phyloP scores from a whole-genome alignment of 306 rosid genomes.

The Oemleria cerasiformis region DNA sequence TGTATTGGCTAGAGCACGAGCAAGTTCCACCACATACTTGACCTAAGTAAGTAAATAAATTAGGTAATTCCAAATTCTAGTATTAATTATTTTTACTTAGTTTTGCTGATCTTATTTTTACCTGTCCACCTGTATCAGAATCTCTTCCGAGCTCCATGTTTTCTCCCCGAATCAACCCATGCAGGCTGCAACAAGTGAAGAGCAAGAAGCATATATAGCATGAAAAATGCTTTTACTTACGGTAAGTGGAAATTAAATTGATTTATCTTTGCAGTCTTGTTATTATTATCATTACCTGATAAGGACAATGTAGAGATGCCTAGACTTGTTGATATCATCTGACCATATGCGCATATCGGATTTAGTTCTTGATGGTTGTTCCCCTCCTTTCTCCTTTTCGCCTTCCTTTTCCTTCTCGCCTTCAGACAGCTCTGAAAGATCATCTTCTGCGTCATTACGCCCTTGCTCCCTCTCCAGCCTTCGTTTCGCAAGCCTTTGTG shows the following conservation, averaged over 20 bases:
- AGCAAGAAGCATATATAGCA: not conserved
- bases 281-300: constrained; percentile 38
- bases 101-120: not conserved
- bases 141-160: constrained; percentile 90
- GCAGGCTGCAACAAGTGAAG: constrained; percentile 41
- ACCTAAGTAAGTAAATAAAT: constrained; percentile 33
- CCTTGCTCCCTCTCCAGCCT: constrained; percentile 60
- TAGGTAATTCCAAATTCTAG: not conserved
- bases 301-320: constrained; percentile 63
- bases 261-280: no score
- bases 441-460: constrained; percentile 62
- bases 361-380: constrained; percentile 32
- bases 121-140: constrained; percentile 91
- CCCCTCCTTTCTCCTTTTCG: constrained; percentile 9
- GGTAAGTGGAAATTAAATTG: no score
- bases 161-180: constrained; percentile 81
- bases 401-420: constrained; percentile 76
- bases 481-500: constrained; percentile 48
- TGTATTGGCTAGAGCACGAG: constrained; percentile 72
- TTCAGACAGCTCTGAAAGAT: constrained; percentile 71
- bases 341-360: constrained; percentile 56
- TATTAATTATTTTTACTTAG: not conserved
- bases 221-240: not conserved
- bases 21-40: constrained; percentile 80
- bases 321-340: constrained; percentile 40